These are phyloP conservation scores for Rhodotorula toruloides DNA, from an alignment of 768 basidiomycete species.

Conservation along the genomic window DNA sequence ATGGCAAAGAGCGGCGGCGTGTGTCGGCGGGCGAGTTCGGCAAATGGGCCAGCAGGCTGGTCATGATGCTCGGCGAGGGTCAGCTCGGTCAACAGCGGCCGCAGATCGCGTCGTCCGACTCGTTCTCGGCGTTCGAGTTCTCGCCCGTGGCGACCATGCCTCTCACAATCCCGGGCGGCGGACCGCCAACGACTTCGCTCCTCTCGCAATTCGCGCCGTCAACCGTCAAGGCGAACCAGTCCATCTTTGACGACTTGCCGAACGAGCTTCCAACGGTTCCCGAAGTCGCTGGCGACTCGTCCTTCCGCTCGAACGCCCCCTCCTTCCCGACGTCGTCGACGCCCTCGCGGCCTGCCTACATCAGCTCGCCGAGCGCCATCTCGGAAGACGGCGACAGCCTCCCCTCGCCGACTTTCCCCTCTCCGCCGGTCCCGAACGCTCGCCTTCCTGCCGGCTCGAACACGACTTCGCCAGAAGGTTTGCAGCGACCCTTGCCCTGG, in stretches of 20 bases:
- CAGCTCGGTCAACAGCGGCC: constrained; percentile 3
- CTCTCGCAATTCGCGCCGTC: constrained; percentile 35
- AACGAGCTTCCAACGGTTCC: constrained; percentile 9
- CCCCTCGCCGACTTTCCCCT: constrained; percentile 31
- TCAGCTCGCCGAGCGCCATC: constrained; percentile 26
- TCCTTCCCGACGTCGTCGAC: background rate
- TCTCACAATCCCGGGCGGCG: constrained; percentile 15
- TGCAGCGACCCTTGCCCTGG: constrained; percentile 19
- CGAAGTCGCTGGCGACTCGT: constrained; percentile 20
- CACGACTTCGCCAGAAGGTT: constrained; percentile 2
- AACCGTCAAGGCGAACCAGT: constrained; percentile 16
- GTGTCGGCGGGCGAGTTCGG: constrained; percentile 80
- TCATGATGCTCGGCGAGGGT: constrained; percentile 38
- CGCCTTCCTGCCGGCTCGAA: constrained; percentile 1
- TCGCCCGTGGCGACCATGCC: constrained; percentile 25
- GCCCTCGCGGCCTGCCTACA: constrained; percentile 8
- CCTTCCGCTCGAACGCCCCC: background rate
- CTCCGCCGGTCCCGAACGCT: background rate
- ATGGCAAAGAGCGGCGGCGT: constrained; percentile 48
- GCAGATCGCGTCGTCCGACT: constrained; percentile 28
- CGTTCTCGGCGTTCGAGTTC: constrained; percentile 35
- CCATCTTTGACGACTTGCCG: constrained; percentile 19
- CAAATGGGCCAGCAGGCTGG: constrained; percentile 72
- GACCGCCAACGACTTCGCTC: constrained; percentile 6
- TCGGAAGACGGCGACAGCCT: constrained; percentile 35